Conservation (phyloP, 495 filamentous ascomycete genomes). For the Penicillium parvum region DNA sequence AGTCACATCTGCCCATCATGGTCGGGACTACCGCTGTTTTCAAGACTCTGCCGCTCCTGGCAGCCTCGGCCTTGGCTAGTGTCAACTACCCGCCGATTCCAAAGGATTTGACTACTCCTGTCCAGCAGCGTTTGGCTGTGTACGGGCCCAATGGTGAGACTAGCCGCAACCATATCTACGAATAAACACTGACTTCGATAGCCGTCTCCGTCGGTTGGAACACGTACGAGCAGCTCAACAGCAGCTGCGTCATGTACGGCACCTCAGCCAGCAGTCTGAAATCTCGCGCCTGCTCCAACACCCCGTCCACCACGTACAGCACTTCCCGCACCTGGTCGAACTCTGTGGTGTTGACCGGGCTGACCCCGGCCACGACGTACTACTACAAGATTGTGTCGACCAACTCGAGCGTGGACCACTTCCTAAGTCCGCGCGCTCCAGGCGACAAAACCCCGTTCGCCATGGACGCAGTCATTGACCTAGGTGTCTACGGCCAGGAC, state of each 20-base stretch:
- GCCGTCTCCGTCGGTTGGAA: slow-evolving; percentile 57
- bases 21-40: slow-evolving; percentile 10
- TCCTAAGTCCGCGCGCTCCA: slow-evolving; percentile 49
- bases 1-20: slow-evolving; percentile 7
- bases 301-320: slow-evolving; percentile 39
- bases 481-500: slow-evolving; percentile 53
- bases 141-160: slow-evolving; percentile 50
- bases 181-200: slow-evolving; percentile 11
- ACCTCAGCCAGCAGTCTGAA: slow-evolving; percentile 25
- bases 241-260: slow-evolving; percentile 45
- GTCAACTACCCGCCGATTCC: slow-evolving; percentile 51
- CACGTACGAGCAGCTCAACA: slow-evolving; percentile 36
- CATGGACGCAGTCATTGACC: slow-evolving; percentile 48
- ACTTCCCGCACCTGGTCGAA: slow-evolving; percentile 52
- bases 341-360: slow-evolving; percentile 36
- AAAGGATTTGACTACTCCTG: slow-evolving; percentile 50
- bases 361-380: slow-evolving; percentile 46
- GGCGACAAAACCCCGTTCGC: slow-evolving; percentile 45
- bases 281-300: slow-evolving; percentile 28
- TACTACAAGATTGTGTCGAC: slow-evolving; percentile 54
- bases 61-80: slow-evolving; percentile 32
- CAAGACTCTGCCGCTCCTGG: slow-evolving; percentile 38
- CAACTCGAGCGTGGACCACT: slow-evolving; percentile 53
- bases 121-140: slow-evolving; percentile 55
- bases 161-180: not conserved